These are phyloP conservation scores for Trichophyton rubrum DNA, from an alignment of 2,329 filamentous ascomycete species.

Conservation along the genomic window DNA sequence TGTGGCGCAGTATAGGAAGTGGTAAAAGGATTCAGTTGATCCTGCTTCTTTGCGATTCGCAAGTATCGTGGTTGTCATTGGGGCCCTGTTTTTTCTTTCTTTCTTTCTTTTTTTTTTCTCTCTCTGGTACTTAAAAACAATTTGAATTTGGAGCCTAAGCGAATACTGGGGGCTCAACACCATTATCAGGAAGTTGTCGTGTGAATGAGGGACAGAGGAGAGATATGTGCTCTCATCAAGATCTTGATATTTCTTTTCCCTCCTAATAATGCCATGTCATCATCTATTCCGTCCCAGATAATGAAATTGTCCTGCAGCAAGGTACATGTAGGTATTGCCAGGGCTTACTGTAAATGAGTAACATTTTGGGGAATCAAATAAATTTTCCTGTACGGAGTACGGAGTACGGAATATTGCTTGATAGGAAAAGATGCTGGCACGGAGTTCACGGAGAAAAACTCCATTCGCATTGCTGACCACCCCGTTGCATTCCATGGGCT, in stretches of 20 bases:
- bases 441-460: not conserved
- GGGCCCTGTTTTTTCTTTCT: too few species aligned
- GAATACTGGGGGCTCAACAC: not conserved
- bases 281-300: too few species aligned
- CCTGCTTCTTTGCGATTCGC: not conserved
- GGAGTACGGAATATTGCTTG: not conserved
- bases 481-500: not conserved
- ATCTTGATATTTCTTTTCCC: not conserved
- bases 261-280: not conserved
- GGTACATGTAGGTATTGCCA: not conserved
- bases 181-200: not conserved
- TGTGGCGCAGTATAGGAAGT: not conserved
- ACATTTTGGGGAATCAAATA: not conserved
- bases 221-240: not conserved
- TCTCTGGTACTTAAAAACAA: not conserved
- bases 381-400: not conserved
- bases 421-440: not conserved
- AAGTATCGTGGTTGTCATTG: too few species aligned
- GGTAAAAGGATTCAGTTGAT: not conserved
- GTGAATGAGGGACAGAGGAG: not conserved
- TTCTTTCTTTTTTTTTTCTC: not conserved
- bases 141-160: not conserved
- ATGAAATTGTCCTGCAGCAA: not conserved
- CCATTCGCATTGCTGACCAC: not conserved
- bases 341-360: not conserved